Evolutionary conservation across 2,329 filamentous ascomycete species (phyloP), one percentile per base, ranked within the genome.

Genomic region (Trichocomaceae sp.): DNA sequence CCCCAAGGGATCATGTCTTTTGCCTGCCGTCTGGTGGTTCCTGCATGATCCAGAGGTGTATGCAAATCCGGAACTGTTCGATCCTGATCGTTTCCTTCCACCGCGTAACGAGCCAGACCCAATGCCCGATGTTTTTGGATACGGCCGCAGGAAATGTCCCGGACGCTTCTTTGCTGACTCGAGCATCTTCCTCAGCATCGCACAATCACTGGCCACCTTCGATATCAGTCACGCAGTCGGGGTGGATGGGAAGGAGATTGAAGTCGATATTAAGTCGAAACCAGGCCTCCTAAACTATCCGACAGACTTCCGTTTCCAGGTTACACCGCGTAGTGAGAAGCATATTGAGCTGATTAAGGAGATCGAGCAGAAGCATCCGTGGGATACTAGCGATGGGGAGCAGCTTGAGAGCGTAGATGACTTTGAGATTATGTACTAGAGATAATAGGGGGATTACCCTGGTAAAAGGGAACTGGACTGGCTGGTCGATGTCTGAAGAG

Each of bases 201-300:
- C 71, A 0, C 75, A 75, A 23, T 63, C 69, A 0, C 64, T 83
- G 1, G 70, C 79, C 0, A 73, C 73, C 0, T 81, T 82, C 47
- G 61, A 70, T 7, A 65, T 80, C 15, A 57, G 55, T 6, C 75
- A 75, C 52, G 58, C 60, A 0, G 54, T 73, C 6, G 54, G 37
- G 6, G 66, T 69, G 23, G 62, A 72, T 5, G 77, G 73, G 0
- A 66, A 62, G 23, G 65, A 68, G 8, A 62, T 76, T 0, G 71
- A 70, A 22, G 63, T 69, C 0, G 60, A 65, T 17, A 33, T 72
- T 0, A 62, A 68, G 33, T 73, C 75, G 41, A 62, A 65, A 57
- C 51, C 73, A 2, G 67, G 66, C 0, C 54, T 69, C 4, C 55
- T 70, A 12, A 66, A 60, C 29, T 64, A 75, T 57, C 72, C 74